These are phyloP conservation scores for Mucor saturninus DNA, from an alignment of 371 early-diverging fungal genomes.

Conservation along the genomic window DNA sequence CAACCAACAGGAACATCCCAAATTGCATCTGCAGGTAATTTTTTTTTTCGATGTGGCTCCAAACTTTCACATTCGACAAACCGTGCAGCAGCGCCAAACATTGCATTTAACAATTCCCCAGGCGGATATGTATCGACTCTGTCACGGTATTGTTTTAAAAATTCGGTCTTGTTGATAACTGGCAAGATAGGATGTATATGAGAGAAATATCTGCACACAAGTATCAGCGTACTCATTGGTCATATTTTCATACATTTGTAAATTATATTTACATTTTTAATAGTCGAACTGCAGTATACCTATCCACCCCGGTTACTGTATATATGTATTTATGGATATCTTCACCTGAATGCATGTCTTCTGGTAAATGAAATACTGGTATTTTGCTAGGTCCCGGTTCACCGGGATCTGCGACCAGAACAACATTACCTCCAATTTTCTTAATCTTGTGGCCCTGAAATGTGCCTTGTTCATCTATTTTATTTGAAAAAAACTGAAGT, in stretches of 20 bases:
- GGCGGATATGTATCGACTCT: constrained; percentile 33
- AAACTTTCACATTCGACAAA: constrained; percentile 42
- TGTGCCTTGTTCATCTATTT: constrained; percentile 24
- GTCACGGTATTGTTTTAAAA: constrained; percentile 45
- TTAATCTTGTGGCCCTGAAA: constrained; percentile 36
- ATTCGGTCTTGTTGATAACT: constrained; percentile 43
- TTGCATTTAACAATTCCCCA: constrained; percentile 44
- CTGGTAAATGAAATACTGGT: constrained; percentile 18
- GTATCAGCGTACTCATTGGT: not conserved
- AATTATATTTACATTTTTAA: constrained; percentile 38
- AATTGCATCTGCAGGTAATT: constrained; percentile 28
- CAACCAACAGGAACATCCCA: constrained; percentile 50
- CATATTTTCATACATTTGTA: not conserved
- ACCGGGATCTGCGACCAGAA: constrained; percentile 29
- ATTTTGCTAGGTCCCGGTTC: constrained; percentile 8
- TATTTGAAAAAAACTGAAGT: constrained; percentile 39
- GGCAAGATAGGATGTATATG: constrained; percentile 51
- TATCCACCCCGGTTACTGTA: constrained; percentile 39
- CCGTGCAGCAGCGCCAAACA: constrained; percentile 53
- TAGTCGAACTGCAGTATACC: constrained; percentile 35
- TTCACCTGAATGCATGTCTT: constrained; percentile 13
- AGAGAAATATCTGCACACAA: constrained; percentile 36
- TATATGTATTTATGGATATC: constrained; percentile 39
- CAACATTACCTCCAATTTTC: constrained; percentile 36
- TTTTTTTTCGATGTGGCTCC: constrained; percentile 16